phyloP scores from a whole-genome alignment of 1,284 basidiomycete species.

The Coniophora puteana region DNA sequence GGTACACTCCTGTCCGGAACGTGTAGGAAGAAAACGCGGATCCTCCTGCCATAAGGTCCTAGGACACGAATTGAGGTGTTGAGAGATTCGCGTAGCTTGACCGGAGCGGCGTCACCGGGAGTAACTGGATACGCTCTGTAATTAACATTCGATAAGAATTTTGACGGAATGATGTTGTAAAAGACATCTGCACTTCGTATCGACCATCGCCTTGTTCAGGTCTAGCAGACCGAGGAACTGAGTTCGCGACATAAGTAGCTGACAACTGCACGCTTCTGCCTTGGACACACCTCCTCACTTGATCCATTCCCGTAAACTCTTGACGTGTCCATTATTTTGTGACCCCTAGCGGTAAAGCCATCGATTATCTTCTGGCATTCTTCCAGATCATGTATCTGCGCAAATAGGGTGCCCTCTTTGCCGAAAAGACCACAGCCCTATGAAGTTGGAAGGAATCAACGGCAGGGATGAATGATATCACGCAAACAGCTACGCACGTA shows the following conservation, averaged over 20 bases:
- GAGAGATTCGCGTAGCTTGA: constrained; percentile 19
- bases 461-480: too few relatives aligned
- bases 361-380: constrained; percentile 25
- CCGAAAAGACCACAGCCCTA: too few relatives aligned
- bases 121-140: constrained; percentile 19
- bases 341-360: constrained; percentile 17
- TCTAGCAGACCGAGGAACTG: constrained; percentile 24
- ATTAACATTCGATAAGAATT: not conserved
- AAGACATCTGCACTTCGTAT: constrained; percentile 29
- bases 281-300: constrained; percentile 18
- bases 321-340: constrained; percentile 22
- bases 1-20: constrained; percentile 21
- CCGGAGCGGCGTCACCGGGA: constrained; percentile 18
- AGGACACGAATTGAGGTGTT: constrained; percentile 18
- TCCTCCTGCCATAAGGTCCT: constrained; percentile 15
- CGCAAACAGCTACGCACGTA: too few relatives aligned
- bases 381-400: constrained; percentile 16
- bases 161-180: constrained; percentile 1
- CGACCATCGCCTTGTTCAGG: constrained; percentile 24
- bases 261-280: not conserved
- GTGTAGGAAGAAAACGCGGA: constrained; percentile 25
- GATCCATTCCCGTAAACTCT: constrained; percentile 22
- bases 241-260: not conserved
- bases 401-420: too few relatives aligned
- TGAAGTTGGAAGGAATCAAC: too few relatives aligned